Evolutionary conservation across 2,329 filamentous ascomycete genomes (phyloP), one percentile per base, ranked within the genome.

Genomic region (Colletotrichum sp.): DNA sequence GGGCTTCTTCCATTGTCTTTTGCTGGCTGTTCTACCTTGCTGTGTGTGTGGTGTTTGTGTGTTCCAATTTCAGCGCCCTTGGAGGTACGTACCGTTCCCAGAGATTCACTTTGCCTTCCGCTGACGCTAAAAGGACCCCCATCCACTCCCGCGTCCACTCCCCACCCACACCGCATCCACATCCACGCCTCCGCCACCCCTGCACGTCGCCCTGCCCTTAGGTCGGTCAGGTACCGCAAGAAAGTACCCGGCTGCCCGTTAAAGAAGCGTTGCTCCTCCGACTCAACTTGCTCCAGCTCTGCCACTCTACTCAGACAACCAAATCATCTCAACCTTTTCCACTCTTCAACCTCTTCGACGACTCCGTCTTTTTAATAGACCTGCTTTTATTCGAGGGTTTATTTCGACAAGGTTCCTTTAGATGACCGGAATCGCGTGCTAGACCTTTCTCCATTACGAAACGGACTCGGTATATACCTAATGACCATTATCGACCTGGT

Each of bases 181-280:
- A 49, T n/a, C 68, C 68, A 63, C 68, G 64, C 73, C 73, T 69
- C 70, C 64, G 70, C 71, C 65, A 69, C 71, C 55, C 71, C 65
- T 66, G 63, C 52, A 22, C 69, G 34, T 69, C 66, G 62, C 70
- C 69, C 63, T 72, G 55, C 57, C 32, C 63, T 63, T 72, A 36
- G 55, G 15, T 59, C 66, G 59, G 27, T 59, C 36, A 76, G 70
- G 70, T 65, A 76, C 73, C 34, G 39, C 59, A 34, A 59, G 44
- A 69, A 76, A 69, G 64, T 76, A 29, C 34, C 74, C 70, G 70
- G 62, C 70, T 11, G 64, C 30, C 44, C 49, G 70, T 74, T 76
- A 76, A 74, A 76, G 74, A 76, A 69, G 74, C 74, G 69, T 76
- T 76, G 65, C 59, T 76, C 74, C 70, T 76, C 70, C 74, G 44